Conservation (phyloP, 345 rosid genomes). For the Mallotus nudiflorus region DNA sequence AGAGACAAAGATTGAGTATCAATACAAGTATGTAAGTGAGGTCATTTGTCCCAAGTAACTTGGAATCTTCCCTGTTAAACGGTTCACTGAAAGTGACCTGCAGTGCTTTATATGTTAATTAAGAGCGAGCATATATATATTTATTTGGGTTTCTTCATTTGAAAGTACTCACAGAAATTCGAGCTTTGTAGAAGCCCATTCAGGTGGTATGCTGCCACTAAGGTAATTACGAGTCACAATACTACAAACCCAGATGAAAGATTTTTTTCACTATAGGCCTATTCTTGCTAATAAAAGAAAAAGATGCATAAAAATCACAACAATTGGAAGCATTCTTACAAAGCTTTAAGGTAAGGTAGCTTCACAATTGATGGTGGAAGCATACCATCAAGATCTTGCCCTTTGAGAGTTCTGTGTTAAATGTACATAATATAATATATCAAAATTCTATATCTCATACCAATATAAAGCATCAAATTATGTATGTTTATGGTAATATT, state of each 20-base stretch:
- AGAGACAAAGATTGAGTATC: background rate
- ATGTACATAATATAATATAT: no score
- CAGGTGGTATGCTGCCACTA: constrained; percentile 43
- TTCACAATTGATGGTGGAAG: constrained; percentile 27
- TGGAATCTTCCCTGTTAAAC: constrained; percentile 47
- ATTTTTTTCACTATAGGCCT: background rate
- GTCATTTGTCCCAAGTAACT: constrained; percentile 37
- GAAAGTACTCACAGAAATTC: constrained; percentile 24
- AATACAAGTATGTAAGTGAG: constrained; percentile 26
- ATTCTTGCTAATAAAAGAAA: background rate
- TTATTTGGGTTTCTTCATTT: background rate
- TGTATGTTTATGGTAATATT: no score
- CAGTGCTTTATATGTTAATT: background rate
- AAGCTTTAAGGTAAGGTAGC: constrained; percentile 18
- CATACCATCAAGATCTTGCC: constrained; percentile 28
- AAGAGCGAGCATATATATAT: no score
- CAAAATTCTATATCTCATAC: no score
- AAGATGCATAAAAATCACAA: no score
- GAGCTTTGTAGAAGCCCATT: constrained; percentile 45
- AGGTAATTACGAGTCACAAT: constrained; percentile 38
- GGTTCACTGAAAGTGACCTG: constrained; percentile 44
- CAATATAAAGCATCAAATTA: no score
- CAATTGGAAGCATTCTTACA: constrained; percentile 23
- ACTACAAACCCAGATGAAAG: constrained; percentile 24
- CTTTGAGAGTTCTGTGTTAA: constrained; percentile 22